Base-by-base conservation (phyloP, 352 stramenopile species). In the Peronospora destructor region DNA sequence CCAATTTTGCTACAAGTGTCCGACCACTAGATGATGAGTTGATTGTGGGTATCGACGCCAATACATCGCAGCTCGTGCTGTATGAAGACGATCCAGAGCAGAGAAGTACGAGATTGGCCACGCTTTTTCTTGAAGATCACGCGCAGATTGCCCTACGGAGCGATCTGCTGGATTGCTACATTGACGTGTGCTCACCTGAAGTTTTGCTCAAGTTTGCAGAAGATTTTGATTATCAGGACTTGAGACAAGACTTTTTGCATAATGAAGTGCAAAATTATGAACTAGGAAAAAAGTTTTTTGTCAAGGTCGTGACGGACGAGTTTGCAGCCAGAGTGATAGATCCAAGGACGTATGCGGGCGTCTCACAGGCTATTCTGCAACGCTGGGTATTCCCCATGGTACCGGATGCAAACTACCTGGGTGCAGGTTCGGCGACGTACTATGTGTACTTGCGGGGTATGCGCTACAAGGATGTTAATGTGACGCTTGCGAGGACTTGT, bases 151-250 rank as follows among this genome's bases (percentile, higher is more conserved):
- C 87, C 21, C 52, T 99, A 17, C 84, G 88, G 3, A 83, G 76
- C 34, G 95, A 99, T 65, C 69, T 99, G 21, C 59, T 98, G 42
- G 96, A 99, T 79, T 97, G 91, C 48, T 93, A 97, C 54, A 94
- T 99, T 39, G 91, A 98, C 59, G 92, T 99, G 52, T 99, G 96
- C 65, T 98, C 92, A 47, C 88, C 94, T 5, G 96, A 99, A 56
- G 94, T 99, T 35, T 68, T 99, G 39, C 82, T 97, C 21, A 91
- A 97, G 61, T 98, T 99, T 48, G 84, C 80, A 17, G 96, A 99
- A 60, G 96, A 98, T 64, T 99, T 98, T 66, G 96, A 99, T 64
- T 99, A 99, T 59, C 80, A 97, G 48, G 85, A 98, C 42, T 76
- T 98, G 53, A 71, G 95, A 17, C 60, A 67, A 0, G 87, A 98